phyloP scores from a whole-genome alignment of 2,329 filamentous ascomycete species.

The Scytalidium sp. region DNA sequence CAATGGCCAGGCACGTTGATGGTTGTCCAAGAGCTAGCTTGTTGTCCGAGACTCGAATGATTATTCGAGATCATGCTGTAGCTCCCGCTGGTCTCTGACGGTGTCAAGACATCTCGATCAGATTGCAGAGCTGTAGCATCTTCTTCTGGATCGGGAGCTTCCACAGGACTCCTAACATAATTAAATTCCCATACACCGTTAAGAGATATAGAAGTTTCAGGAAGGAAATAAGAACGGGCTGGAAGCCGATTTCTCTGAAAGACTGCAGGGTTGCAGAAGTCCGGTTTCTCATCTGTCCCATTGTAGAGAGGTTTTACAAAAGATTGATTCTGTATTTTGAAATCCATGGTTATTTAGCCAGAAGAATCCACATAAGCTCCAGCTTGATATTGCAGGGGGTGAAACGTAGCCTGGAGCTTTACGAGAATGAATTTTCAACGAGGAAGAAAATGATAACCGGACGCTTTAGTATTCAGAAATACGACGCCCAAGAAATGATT shows the following conservation, averaged over 20 bases:
- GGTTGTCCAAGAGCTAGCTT: slow-evolving; percentile 2
- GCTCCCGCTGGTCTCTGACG: too few species aligned
- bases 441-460: too few species aligned
- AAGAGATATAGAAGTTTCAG: slow-evolving; percentile 44
- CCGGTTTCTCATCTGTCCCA: slow-evolving; percentile 26
- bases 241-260: slow-evolving; percentile 52
- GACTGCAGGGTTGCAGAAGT: slow-evolving; percentile 48
- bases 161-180: slow-evolving; percentile 41
- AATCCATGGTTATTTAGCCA: too few species aligned
- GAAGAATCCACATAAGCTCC: too few species aligned
- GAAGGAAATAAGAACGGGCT: slow-evolving; percentile 50
- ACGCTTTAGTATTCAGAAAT: too few species aligned
- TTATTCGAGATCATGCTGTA: not conserved
- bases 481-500: too few species aligned
- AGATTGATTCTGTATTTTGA: too few species aligned
- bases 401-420: too few species aligned
- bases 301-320: slow-evolving; percentile 1
- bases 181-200: slow-evolving; percentile 59
- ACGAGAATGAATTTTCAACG: too few species aligned
- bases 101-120: slow-evolving; percentile 5
- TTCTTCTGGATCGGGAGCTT: slow-evolving; percentile 38
- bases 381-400: too few species aligned
- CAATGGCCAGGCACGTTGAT: slow-evolving; percentile 65
- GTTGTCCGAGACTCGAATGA: not conserved
- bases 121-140: slow-evolving; percentile 19